Evolutionary conservation across 352 stramenopile species (phyloP), one percentile per base, ranked within the genome.

Genomic region (Phytophthora parvispora): DNA sequence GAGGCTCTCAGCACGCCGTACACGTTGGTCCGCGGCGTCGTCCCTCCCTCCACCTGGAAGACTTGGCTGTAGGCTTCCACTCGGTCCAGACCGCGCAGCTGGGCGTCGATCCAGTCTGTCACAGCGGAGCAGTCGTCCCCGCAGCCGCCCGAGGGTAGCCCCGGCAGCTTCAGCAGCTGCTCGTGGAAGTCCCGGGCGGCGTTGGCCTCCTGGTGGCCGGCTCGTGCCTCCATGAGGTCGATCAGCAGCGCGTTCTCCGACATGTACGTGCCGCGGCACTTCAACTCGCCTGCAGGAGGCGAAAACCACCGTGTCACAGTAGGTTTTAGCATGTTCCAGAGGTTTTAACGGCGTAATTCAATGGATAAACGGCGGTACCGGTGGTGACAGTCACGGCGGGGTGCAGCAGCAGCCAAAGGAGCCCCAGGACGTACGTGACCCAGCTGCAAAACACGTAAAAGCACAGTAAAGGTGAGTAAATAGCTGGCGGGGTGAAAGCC

Each of bases 171-270:
- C n/a, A 81, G 34, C 25, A 93, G 60, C 20, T 74, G 67, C 15
- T 69, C 51, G 45, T 93, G 85, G 50, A 77, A 80, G 3, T 16
- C 24, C 10, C 67, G 67, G 31, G 68, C 70, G 9, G 52, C 64
- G 42, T 76, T 36, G 13, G 70, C 83, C 38, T 91, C 81, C 9
- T 72, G 34, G 49, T 83, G 66, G 58, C 72, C 83, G 15, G 64
- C 75, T 36, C 74, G 54, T 15, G 85, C 76, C 48, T 88, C 80
- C 58, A 91, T 90, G 47, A 85, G 86, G 60, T 93, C 87, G 36
- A 94, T 84, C 16, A 97, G 79, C 54, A 97, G 76, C 50, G 88
- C 90, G 59, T 97, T 97, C 76, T 97, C 90, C 2, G 89, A 96
- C 56, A 96, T 92, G 75, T 97, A 97, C 40, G 90, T 97, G 9